These are phyloP conservation scores for Acrocalymma vagum DNA, from an alignment of 2,329 filamentous ascomycete species.

Conservation along the genomic window DNA sequence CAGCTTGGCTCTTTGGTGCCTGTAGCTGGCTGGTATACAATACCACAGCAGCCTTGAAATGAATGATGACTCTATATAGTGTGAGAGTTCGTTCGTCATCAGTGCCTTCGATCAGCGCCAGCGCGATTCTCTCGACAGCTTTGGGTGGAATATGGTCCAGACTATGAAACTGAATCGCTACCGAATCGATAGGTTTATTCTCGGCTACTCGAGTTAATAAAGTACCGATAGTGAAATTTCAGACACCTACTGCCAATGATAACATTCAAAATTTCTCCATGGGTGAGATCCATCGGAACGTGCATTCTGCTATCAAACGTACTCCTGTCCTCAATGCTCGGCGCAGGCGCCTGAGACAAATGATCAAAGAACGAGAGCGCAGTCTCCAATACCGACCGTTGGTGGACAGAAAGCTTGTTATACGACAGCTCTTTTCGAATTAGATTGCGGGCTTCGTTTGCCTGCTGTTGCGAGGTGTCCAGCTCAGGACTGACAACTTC, in stretches of 20 bases:
- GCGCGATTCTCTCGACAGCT: conserved; percentile 37
- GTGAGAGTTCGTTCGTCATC: conserved; percentile 37
- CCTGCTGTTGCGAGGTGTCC: conserved; percentile 27
- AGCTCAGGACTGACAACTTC: conserved; percentile 19
- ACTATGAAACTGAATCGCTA: conserved; percentile 29
- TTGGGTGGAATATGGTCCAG: conserved; percentile 41
- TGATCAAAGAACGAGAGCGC: conserved; percentile 42
- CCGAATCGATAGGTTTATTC: conserved; percentile 16
- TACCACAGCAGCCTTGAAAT: conserved; percentile 37
- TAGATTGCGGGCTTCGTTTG: conserved; percentile 31
- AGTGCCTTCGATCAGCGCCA: conserved; percentile 36
- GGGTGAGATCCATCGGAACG: conserved; percentile 31
- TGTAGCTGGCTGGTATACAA: conserved; percentile 34
- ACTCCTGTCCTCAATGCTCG: conserved; percentile 29
- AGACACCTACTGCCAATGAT: conserved; percentile 30
- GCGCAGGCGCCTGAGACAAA: conserved; percentile 30
- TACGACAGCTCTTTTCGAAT: conserved; percentile 40
- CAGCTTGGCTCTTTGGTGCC: conserved; percentile 27
- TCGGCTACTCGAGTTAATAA: conserved; percentile 23
- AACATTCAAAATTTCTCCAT: conserved; percentile 35
- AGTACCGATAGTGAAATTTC: neutral
- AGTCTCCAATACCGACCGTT: conserved; percentile 38
- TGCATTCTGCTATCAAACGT: conserved; percentile 34
- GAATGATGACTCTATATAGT: conserved; percentile 41
- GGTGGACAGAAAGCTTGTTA: conserved; percentile 33